Evolutionary conservation across 192 early-diverging fungal genomes (phyloP), one percentile per base, ranked within the genome.

Genomic region (Kickxella alabastrina): DNA sequence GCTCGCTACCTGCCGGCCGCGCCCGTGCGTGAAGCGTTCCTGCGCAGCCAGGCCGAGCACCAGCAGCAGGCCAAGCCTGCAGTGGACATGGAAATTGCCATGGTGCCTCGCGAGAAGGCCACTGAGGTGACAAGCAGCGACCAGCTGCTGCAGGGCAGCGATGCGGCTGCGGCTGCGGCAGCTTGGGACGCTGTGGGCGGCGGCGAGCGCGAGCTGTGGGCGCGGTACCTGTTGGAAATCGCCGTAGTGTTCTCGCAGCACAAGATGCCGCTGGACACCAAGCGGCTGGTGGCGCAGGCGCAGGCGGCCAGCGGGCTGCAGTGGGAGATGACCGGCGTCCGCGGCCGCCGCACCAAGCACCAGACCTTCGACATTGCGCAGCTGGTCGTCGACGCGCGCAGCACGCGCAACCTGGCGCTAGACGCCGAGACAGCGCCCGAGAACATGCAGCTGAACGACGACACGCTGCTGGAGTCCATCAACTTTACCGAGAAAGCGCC

Each of bases 311-410:
- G 87, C 36, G 83, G 89, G 17, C 79, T 98, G 45, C 65, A 81
- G 52, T 97, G 91, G 89, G 78, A 83, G 43, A 59, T 99, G 41
- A 92, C 90, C 0, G 96, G 96, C 18, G 89, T 88, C 18, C 62
- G 92, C 47, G 96, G 96, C 55, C 82, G 80, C 50, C 84, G 94
- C 31, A 99, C 96, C 21, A 90, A 87, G 68, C 95, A 95, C 77
- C 96, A 99, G 66, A 74, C 66, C 2, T 89, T 82, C 56, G 92
- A 96, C 70, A 79, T 89, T 1, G 79, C 92, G 8, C 96, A 99
- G 56, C 79, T 99, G 7, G 90, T 97, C 10, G 72, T 99, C n/a
- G 43, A 91, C 13, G 96, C 96, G 0, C 83, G 88, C 54, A 93
- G 89, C 67, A 59, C 77, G 3, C 62, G 60, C 25, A 57, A 79